Evolutionary conservation across 73 alveolate species (phyloP).

Genomic region (Halteria grandinella): DNA sequence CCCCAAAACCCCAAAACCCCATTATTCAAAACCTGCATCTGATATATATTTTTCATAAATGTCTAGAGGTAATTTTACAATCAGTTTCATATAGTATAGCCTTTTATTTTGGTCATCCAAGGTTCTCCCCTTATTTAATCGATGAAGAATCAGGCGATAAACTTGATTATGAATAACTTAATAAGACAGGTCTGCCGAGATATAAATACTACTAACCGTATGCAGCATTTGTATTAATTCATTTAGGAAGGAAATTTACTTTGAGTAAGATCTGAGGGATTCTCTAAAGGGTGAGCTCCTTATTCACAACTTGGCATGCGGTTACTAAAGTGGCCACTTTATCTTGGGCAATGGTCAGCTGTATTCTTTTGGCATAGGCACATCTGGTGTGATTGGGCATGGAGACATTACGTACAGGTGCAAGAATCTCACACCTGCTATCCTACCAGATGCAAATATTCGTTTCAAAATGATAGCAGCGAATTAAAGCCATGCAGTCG

Average conservation of each 20-base stretch:
- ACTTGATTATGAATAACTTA: slow-evolving; percentile 33
- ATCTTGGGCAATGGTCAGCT: slow-evolving; percentile 40
- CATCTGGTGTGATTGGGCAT: slow-evolving; percentile 55
- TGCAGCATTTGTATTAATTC: background rate
- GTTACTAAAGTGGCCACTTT: slow-evolving; percentile 42
- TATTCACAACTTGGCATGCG: slow-evolving; percentile 11
- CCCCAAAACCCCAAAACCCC: no score
- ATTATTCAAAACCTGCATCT: no score
- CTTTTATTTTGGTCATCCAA: slow-evolving; percentile 24
- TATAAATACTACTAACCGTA: slow-evolving; percentile 37
- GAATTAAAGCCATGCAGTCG: slow-evolving; percentile 40
- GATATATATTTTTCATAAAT: no score
- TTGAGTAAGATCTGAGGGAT: background rate
- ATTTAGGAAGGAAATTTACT: slow-evolving; percentile 27
- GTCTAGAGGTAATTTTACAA: background rate
- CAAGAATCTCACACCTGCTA: slow-evolving; percentile 24
- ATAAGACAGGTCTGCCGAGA: slow-evolving; percentile 2
- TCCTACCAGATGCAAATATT: background rate
- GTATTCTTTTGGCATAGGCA: slow-evolving; percentile 67
- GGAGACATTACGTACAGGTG: slow-evolving; percentile 45
- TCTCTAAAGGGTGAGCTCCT: background rate
- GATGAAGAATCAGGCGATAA: slow-evolving; percentile 2
- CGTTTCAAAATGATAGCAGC: slow-evolving; percentile 1
- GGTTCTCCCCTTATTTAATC: slow-evolving; percentile 22
- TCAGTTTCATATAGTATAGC: slow-evolving; percentile 1